Conservation (phyloP, 2,329 filamentous ascomycete species). For the Sarocladium strictum region DNA sequence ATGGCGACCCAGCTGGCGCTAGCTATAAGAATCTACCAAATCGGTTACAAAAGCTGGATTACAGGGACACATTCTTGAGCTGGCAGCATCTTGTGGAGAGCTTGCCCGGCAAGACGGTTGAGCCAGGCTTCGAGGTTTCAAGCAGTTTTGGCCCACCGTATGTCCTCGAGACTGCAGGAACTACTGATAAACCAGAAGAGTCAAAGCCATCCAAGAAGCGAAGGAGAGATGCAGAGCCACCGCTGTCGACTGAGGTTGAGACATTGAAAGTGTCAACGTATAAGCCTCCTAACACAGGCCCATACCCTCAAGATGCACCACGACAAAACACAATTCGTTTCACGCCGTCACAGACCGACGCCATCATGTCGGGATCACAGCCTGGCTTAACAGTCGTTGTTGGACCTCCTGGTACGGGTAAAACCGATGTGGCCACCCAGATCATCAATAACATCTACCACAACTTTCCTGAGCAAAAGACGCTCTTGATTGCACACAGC, state of each 20-base stretch:
- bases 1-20: conserved; percentile 85
- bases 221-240: conserved; percentile 68
- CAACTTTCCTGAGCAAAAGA: conserved; percentile 90
- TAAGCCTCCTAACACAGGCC: conserved; percentile 79
- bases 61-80: conserved; percentile 88
- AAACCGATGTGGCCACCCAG: conserved; percentile 98
- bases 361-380: conserved; percentile 88
- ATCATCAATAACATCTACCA: conserved; percentile 99
- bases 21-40: conserved; percentile 79
- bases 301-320: conserved; percentile 79
- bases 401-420: conserved; percentile 92
- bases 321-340: conserved; percentile 82
- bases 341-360: conserved; percentile 84
- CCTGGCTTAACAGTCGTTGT: conserved; percentile 91
- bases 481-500: conserved; percentile 88
- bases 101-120: conserved; percentile 79
- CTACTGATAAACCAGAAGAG: conserved; percentile 42
- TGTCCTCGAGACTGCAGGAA: conserved; percentile 63
- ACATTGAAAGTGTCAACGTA: conserved; percentile 83
- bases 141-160: conserved; percentile 83
- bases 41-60: conserved; percentile 74
- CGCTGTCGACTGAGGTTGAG: conserved; percentile 56
- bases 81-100: conserved; percentile 93
- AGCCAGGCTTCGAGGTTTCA: conserved; percentile 65
- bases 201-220: conserved; percentile 76